A percentile compares a stretch with the other conserved stretches of the same genome.
Conservation (phyloP, 345 rosid genomes). For the Corymbia maculata region DNA sequence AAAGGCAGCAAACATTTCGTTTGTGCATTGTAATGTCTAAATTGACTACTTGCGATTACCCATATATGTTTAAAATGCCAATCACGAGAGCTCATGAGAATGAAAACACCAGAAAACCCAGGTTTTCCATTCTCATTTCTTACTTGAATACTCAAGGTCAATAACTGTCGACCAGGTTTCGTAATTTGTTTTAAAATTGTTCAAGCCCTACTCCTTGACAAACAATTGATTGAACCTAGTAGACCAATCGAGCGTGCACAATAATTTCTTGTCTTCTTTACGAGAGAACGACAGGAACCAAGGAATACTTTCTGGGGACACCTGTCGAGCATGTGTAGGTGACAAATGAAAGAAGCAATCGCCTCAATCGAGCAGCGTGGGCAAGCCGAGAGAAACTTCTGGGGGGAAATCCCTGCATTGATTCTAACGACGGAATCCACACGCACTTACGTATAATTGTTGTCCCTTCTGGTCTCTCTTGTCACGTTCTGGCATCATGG, state of each 20-base stretch:
- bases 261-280: not conserved
- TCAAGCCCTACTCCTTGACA: not conserved
- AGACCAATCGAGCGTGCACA: not conserved
- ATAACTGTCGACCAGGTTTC: not conserved
- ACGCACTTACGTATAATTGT: not conserved
- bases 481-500: not conserved
- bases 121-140: not conserved
- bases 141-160: not conserved
- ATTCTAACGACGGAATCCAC: not conserved
- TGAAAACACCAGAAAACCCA: not conserved
- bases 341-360: not conserved
- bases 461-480: not conserved
- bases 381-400: not conserved
- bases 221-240: not conserved
- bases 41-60: not conserved
- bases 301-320: not conserved
- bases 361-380: not conserved
- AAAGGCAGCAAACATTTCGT: not conserved
- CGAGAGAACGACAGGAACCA: not conserved
- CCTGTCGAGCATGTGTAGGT: not conserved
- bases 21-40: accelerated
- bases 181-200: not conserved
- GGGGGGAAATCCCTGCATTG: not conserved
- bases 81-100: not conserved
- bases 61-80: not conserved